Evolutionary conservation across 2,329 filamentous ascomycete species (phyloP).

Genomic region (Cryphonectria japonica): DNA sequence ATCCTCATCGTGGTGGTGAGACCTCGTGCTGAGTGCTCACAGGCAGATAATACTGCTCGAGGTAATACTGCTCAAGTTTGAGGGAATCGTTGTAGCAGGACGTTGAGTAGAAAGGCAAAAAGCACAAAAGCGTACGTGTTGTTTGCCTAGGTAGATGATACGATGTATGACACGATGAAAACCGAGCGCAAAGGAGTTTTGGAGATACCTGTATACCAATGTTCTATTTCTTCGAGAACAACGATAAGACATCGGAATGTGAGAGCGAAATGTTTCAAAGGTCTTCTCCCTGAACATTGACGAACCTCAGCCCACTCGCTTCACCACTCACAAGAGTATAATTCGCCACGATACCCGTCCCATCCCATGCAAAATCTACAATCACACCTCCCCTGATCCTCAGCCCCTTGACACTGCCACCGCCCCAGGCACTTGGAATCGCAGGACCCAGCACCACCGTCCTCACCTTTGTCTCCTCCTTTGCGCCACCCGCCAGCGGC

Average conservation of each 20-base stretch:
- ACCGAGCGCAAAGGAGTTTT: neutral
- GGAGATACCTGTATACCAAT: neutral
- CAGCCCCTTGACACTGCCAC: slow-evolving; percentile 49
- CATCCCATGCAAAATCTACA: slow-evolving; percentile 50
- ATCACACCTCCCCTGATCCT: slow-evolving; percentile 47
- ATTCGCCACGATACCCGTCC: slow-evolving; percentile 39
- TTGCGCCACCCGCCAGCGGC: slow-evolving; percentile 34
- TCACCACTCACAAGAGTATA: slow-evolving; percentile 23
- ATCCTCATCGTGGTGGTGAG: neutral
- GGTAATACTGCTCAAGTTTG: neutral
- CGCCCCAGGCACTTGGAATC: slow-evolving; percentile 49
- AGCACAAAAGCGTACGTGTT: neutral
- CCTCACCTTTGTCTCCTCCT: slow-evolving; percentile 30
- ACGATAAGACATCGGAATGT: too few relatives aligned
- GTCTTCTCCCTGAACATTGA: slow-evolving; percentile 30
- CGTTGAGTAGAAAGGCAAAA: neutral
- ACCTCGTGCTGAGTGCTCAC: too few relatives aligned
- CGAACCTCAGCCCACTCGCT: slow-evolving; percentile 19
- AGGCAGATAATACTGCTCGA: neutral
- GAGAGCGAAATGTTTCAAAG: slow-evolving; percentile 9
- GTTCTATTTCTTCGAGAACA: neutral
- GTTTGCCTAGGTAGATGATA: neutral
- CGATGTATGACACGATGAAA: neutral
- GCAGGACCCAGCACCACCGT: slow-evolving; percentile 52
- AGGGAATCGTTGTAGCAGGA: neutral